Evolutionary conservation across 78 protist species (phyloP).

Genomic region (Polysphondylium violaceum): DNA sequence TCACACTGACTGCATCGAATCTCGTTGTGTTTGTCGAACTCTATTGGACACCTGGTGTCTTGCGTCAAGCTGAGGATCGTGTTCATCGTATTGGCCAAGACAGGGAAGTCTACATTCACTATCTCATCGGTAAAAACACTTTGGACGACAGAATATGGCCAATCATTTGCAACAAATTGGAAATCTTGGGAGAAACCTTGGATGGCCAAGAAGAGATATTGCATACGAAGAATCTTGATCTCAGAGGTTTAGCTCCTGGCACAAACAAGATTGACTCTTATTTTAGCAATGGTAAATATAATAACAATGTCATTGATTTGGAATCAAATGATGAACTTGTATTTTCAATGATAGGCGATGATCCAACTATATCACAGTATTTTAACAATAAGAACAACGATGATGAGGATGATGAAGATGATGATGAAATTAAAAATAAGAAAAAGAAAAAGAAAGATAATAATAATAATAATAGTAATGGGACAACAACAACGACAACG

Average conservation of each 20-base stretch:
- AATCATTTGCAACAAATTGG: constrained; percentile 55
- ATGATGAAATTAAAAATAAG: neutral
- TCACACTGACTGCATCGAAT: constrained; percentile 91
- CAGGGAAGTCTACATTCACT: constrained; percentile 56
- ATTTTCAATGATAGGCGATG: constrained; percentile 47
- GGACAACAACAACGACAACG: neutral
- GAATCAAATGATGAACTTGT: constrained; percentile 26
- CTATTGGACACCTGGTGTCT: constrained; percentile 88
- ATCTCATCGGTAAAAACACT: constrained; percentile 65
- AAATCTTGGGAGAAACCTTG: constrained; percentile 70
- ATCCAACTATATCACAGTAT: constrained; percentile 6
- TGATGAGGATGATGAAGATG: constrained; percentile 15
- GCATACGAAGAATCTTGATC: constrained; percentile 26
- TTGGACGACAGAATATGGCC: constrained; percentile 83
- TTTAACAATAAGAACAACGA: constrained; percentile 6
- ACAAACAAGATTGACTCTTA: neutral
- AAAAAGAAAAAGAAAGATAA: neutral
- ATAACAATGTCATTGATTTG: neutral
- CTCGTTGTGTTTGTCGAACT: constrained; percentile 92
- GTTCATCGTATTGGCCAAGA: constrained; percentile 87
- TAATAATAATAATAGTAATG: neutral
- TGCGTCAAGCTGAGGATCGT: constrained; percentile 88
- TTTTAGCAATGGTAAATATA: constrained; percentile 1
- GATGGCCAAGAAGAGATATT: constrained; percentile 76
- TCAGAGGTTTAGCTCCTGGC: constrained; percentile 1